Evolutionary conservation across 345 rosid species (phyloP).

Genomic region (Syzygium aqueum): DNA sequence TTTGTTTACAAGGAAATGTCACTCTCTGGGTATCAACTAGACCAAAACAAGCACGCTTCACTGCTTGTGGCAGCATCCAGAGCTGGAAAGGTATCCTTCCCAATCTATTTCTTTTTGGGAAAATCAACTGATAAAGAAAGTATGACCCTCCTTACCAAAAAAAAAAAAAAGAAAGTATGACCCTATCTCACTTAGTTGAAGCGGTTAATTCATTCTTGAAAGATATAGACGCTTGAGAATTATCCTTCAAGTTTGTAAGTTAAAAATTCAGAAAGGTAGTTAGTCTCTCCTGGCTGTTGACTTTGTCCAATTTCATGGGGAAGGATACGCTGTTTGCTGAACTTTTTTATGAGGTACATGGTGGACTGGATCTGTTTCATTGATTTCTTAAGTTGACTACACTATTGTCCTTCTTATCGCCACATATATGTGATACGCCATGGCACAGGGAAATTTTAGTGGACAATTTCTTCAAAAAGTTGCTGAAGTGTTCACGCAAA

Average conservation of each 20-base stretch:
- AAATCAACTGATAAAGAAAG: background rate
- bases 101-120: background rate
- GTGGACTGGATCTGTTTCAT: background rate
- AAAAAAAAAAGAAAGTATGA: too few species aligned
- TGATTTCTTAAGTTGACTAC: background rate
- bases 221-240: background rate
- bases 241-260: background rate
- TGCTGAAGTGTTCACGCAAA: background rate
- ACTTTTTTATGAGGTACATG: background rate
- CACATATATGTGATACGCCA: rapidly evolving
- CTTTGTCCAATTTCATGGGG: background rate
- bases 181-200: background rate
- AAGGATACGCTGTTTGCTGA: background rate
- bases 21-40: constrained; percentile 55
- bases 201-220: background rate
- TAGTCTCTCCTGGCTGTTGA: background rate
- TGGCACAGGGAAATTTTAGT: background rate
- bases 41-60: constrained; percentile 53
- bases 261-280: background rate
- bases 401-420: background rate
- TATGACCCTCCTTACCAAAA: too few species aligned
- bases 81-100: constrained; percentile 63
- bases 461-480: background rate
- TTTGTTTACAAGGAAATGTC: constrained; percentile 70
- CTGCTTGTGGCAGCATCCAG: constrained; percentile 69